phyloP scores from a whole-genome alignment of 176 grass and related monocot genomes.

The Oryza brachyantha region DNA sequence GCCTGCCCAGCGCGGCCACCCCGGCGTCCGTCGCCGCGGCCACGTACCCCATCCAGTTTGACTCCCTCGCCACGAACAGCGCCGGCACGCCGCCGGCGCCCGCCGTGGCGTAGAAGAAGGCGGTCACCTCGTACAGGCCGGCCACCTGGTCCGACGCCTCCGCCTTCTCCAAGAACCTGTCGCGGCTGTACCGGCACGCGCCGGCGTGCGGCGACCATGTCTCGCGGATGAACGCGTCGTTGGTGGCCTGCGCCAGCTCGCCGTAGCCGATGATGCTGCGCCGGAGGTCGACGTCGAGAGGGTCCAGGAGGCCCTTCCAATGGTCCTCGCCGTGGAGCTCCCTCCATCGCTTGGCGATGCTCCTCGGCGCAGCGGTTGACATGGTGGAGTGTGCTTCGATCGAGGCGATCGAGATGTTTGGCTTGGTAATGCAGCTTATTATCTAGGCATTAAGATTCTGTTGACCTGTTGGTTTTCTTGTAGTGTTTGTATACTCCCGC shows the following conservation, averaged over 20 bases:
- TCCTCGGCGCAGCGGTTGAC: neutral
- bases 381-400: neutral
- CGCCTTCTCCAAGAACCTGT: slow-evolving; percentile 33
- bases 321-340: slow-evolving; percentile 41
- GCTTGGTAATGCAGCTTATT: neutral
- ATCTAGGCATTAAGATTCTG: neutral
- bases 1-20: slow-evolving; percentile 43
- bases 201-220: slow-evolving; percentile 36
- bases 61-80: slow-evolving; percentile 17
- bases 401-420: neutral
- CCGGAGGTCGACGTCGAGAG: slow-evolving; percentile 49
- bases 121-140: slow-evolving; percentile 42
- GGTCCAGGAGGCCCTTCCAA: slow-evolving; percentile 52
- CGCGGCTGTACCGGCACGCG: slow-evolving; percentile 28
- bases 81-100: slow-evolving; percentile 23
- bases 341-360: slow-evolving; percentile 45
- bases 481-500: neutral
- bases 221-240: slow-evolving; percentile 53
- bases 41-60: slow-evolving; percentile 17
- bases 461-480: neutral
- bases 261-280: slow-evolving; percentile 49
- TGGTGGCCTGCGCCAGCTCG: slow-evolving; percentile 42
- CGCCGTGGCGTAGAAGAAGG: slow-evolving; percentile 54
- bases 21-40: slow-evolving; percentile 21
- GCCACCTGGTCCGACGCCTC: neutral